Evolutionary conservation across 768 basidiomycete genomes (phyloP), one percentile per base, ranked within the genome.

Genomic region (Suillus luteus): DNA sequence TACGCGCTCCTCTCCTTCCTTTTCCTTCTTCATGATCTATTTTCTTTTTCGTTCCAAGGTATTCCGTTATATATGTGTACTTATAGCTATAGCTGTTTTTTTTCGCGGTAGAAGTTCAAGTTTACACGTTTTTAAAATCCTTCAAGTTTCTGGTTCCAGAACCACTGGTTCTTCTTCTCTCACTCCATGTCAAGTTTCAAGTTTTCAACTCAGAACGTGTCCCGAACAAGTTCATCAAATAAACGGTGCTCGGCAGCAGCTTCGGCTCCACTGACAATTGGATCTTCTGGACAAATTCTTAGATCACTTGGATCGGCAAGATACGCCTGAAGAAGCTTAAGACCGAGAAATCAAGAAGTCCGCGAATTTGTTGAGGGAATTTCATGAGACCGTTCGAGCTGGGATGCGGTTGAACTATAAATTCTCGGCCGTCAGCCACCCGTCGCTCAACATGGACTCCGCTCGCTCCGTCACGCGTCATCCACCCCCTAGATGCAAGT

Each of bases 31-130:
- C 49, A 31, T 40, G 52, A 10, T 14, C 24, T 14, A 19, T 52
- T 10, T 5, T 48, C 5, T 22, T 48, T 48, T 22, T 48, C 46
- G 11, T 48, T 22, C 46, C 48, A 22, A 27, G 14, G n/a, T 37
- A 1, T n/a, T 35, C 41, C 41, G 59, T 63, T 63, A 44, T 63
- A 58, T 63, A 70, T 67, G 33, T 74, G 75, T 75, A 75, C 68
- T 76, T 70, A 67, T 75, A 68, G 33, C 60, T 35, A 49, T 49
- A 51, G 49, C 24, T 22, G 5, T 11, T 46, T 22, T 52, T 31
- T 27, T 31, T 31, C 31, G 51, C 27, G 15, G 17, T 52, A 52
- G 51, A 52, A 52, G 7, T 24, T 24, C 14, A 24, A 15, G 14
- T 49, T 49, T 49, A 49, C 15, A 51, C 24, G 24, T 17, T 27